Base-by-base conservation (phyloP, 2,329 filamentous ascomycete species). In the Fusarium nurragi region DNA sequence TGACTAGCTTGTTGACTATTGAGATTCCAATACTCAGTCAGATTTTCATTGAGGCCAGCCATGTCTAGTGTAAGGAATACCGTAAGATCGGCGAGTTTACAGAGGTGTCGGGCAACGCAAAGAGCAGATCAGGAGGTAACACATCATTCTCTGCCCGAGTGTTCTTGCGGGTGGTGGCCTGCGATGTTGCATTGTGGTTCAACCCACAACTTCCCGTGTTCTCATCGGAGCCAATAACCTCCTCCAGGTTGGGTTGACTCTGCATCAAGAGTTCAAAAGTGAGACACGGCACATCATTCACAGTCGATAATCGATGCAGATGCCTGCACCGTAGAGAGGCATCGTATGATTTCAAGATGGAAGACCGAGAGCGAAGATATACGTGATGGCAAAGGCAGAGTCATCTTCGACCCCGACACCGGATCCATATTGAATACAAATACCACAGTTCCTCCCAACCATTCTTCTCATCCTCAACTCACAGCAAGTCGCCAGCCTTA, bases 271-370 rank as follows among this genome's bases (percentile, higher is more conserved):
- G 6, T 21, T 1, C 3, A 8, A 11, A 18, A 26, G 18, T 19
- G 37, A 50, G 43, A 58, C 37, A 57, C 25, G 14, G 39, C 25
- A 34, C 13, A 44, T 22, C 16, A 2, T 8, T 30, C 13, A 10
- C 18, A 14, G 19, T 3, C 1, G 6, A 6, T 5, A 4, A 12
- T 16, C n/a, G 11, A n/a, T 18, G n/a, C 8, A 16, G 18, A 25
- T 26, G 6, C 3, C 21, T 30, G 32, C 21, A 44, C 37, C 30
- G 21, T 22, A 50, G 43, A 3, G 50, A 11, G 12, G 6, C 12
- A 26, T 14, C 0, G 1, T 23, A 13, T 14, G 6, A 22, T 8
- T 11, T 18, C 12, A 9, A 9, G 5, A 8, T 13, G 16, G 19
- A 16, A 2, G 2, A 16, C 12, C 1, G 5, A 12, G 9, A 9